phyloP scores from a whole-genome alignment of 2,329 filamentous ascomycete genomes.

The Aaosphaeria arxii region DNA sequence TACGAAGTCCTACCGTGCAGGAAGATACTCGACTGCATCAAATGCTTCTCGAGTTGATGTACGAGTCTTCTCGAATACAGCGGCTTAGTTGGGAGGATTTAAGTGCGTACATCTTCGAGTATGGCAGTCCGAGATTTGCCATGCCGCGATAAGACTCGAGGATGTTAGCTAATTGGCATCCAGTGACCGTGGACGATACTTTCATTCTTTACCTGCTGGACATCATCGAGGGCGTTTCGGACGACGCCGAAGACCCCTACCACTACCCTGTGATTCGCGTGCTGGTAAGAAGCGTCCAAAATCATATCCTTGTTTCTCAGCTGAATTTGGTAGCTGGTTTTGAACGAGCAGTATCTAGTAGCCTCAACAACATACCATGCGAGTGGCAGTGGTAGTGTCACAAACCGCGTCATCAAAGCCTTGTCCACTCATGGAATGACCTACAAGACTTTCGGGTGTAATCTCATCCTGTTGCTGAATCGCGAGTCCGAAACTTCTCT shows the following conservation, averaged over 20 bases:
- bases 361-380: constrained; percentile 45
- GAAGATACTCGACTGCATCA: constrained; percentile 72
- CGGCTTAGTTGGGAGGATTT: constrained; percentile 74
- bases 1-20: constrained; percentile 61
- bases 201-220: constrained; percentile 83
- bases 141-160: too few species aligned
- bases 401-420: constrained; percentile 91
- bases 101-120: constrained; percentile 48
- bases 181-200: constrained; percentile 64
- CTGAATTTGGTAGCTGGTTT: constrained; percentile 63
- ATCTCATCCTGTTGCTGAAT: constrained; percentile 92
- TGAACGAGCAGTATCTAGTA: constrained; percentile 99
- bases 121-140: constrained; percentile 1
- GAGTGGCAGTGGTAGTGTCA: constrained; percentile 56
- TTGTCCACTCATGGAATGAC: constrained; percentile 74
- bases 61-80: constrained; percentile 95
- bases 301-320: too few species aligned
- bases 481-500: constrained; percentile 89
- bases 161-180: background rate
- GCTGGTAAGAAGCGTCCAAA: constrained; percentile 53
- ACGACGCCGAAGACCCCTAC: constrained; percentile 88
- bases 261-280: constrained; percentile 95
- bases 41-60: constrained; percentile 81
- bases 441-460: constrained; percentile 96
- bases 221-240: constrained; percentile 82